Evolutionary conservation across 2,329 filamentous ascomycete species (phyloP).

Genomic region (Bisporella sp.): DNA sequence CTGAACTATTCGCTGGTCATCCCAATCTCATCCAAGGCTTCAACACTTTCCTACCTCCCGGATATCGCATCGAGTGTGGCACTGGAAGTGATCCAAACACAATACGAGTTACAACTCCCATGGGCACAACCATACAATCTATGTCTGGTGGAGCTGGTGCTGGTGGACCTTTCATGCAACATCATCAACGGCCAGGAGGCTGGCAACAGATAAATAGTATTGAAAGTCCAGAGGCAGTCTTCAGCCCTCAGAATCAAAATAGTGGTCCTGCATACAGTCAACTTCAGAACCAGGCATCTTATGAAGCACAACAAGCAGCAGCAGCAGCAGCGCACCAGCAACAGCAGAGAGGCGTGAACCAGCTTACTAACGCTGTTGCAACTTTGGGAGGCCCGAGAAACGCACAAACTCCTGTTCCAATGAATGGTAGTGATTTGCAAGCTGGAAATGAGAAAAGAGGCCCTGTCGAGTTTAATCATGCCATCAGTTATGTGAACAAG

Average conservation of each 20-base stretch:
- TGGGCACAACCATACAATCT: constrained; percentile 91
- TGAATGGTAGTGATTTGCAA: constrained; percentile 57
- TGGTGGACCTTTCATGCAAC: constrained; percentile 31
- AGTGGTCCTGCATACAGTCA: constrained; percentile 40
- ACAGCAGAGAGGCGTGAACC: constrained; percentile 58
- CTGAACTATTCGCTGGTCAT: constrained; percentile 90
- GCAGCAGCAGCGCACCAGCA: constrained; percentile 45
- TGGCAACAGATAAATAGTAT: constrained; percentile 54
- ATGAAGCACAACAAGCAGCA: constrained; percentile 35
- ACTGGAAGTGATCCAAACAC: constrained; percentile 90
- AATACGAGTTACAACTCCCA: constrained; percentile 93
- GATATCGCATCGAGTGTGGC: constrained; percentile 94
- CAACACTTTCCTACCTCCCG: constrained; percentile 93
- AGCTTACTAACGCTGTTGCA: constrained; percentile 54
- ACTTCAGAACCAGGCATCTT: constrained; percentile 31
- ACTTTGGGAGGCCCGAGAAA: constrained; percentile 37
- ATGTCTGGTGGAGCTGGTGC: constrained; percentile 46
- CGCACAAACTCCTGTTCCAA: constrained; percentile 53
- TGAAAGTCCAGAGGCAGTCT: constrained; percentile 56
- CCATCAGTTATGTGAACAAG: constrained; percentile 98
- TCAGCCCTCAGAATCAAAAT: constrained; percentile 49
- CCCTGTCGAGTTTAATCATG: constrained; percentile 97
- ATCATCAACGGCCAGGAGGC: constrained; percentile 31
- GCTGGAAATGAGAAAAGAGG: constrained; percentile 74
- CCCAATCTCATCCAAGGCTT: constrained; percentile 95